A percentile compares a stretch with the other conserved stretches of the same genome.
Conservation (phyloP, 2,329 filamentous ascomycete genomes). For the Diplodia scrobiculata region DNA sequence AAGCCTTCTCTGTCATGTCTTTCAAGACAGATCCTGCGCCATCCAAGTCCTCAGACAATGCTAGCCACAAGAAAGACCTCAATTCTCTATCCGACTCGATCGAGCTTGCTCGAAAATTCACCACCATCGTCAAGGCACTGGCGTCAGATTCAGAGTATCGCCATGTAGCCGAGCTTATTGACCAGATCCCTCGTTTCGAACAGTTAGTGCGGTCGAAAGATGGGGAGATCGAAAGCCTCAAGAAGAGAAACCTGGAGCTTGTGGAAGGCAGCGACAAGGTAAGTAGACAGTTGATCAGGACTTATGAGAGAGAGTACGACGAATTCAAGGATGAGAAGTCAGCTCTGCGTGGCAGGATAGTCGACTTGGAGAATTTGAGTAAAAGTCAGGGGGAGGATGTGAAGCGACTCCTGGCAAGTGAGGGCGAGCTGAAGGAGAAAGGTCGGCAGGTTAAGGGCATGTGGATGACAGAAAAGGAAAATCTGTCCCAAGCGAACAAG, state of each 20-base stretch:
- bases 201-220: background rate
- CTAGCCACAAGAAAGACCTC: background rate
- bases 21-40: too few relatives aligned
- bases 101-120: background rate
- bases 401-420: background rate
- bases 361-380: background rate
- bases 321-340: too few relatives aligned
- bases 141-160: background rate
- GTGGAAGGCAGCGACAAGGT: too few relatives aligned
- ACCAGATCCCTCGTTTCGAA: background rate
- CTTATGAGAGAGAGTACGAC: too few relatives aligned
- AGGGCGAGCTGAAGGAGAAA: slow-evolving; percentile 2
- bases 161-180: background rate
- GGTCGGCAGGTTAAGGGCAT: background rate
- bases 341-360: too few relatives aligned
- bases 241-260: background rate
- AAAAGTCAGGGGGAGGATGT: background rate
- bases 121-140: background rate
- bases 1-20: too few relatives aligned
- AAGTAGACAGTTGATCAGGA: too few relatives aligned
- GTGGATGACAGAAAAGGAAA: too few relatives aligned
- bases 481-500: too few relatives aligned
- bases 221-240: background rate
- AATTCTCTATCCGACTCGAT: background rate
- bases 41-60: too few relatives aligned